phyloP scores from a whole-genome alignment of 441 rosid genomes.

The Adansonia madagascariensis region DNA sequence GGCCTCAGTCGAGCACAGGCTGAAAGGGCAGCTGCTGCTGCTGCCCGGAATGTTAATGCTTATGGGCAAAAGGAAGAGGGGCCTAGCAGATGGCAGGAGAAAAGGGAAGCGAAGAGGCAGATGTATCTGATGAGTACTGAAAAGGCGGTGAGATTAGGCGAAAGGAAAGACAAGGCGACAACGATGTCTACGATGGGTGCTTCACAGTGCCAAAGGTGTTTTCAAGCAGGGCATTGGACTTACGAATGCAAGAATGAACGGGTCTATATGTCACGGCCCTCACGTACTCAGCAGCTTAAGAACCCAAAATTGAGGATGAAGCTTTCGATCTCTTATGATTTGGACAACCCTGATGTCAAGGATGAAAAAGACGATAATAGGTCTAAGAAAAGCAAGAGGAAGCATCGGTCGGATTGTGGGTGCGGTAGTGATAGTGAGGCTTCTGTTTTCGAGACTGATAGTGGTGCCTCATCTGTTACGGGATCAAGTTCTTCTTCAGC shows the following conservation, averaged over 20 bases:
- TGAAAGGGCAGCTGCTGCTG: slow-evolving; percentile 90
- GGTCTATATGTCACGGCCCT: slow-evolving; percentile 88
- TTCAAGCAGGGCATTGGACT: slow-evolving; percentile 90
- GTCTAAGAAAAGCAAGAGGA: slow-evolving; percentile 81
- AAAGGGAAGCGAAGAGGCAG: slow-evolving; percentile 90
- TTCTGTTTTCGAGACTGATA: slow-evolving; percentile 82
- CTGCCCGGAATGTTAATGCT: slow-evolving; percentile 91
- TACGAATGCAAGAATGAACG: slow-evolving; percentile 92
- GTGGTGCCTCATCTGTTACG: slow-evolving; percentile 61
- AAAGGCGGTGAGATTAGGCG: slow-evolving; percentile 87
- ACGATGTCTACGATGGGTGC: slow-evolving; percentile 52
- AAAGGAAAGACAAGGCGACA: slow-evolving; percentile 75
- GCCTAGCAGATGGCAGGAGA: slow-evolving; percentile 98
- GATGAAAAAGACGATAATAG: slow-evolving; percentile 44
- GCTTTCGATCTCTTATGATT: slow-evolving; percentile 57
- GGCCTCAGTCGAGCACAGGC: slow-evolving; percentile 98
- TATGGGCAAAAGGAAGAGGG: slow-evolving; percentile 99
- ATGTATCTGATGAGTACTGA: slow-evolving; percentile 98
- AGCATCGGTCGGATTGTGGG: slow-evolving; percentile 62
- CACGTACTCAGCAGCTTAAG: slow-evolving; percentile 92
- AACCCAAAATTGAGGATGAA: slow-evolving; percentile 79
- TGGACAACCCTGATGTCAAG: slow-evolving; percentile 53
- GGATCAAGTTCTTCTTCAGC: slow-evolving; percentile 58
- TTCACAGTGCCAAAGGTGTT: slow-evolving; percentile 88
- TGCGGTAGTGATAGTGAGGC: slow-evolving; percentile 88